phyloP scores from a whole-genome alignment of 257 asterid genomes.

The Leptodermis oblonga region DNA sequence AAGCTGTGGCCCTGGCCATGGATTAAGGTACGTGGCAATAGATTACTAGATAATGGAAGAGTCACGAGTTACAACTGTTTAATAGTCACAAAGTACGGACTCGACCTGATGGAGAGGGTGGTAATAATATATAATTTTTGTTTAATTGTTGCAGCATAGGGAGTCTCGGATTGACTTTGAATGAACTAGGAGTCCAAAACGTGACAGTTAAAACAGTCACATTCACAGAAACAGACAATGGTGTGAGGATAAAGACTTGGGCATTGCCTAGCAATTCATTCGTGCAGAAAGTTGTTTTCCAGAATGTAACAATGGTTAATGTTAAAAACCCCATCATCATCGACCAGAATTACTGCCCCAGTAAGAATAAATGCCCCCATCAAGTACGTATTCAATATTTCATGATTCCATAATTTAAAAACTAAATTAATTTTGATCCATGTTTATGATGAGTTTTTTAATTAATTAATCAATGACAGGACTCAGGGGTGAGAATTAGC shows the following conservation, averaged over 20 bases:
- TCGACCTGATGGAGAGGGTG: too few relatives aligned
- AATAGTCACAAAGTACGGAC: too few relatives aligned
- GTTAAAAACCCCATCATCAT: conserved; percentile 48
- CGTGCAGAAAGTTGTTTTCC: conserved; percentile 31
- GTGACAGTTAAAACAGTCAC: conserved; percentile 41
- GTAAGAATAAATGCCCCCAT: conserved; percentile 31
- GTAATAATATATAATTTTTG: too few relatives aligned
- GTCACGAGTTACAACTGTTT: too few relatives aligned
- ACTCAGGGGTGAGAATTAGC: too few relatives aligned
- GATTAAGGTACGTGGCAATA: too few relatives aligned
- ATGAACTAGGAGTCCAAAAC: conserved; percentile 49
- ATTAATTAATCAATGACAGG: too few relatives aligned
- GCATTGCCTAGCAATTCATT: conserved; percentile 51
- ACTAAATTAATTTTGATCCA: too few relatives aligned
- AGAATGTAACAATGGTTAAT: conserved; percentile 31
- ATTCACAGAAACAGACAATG: conserved; percentile 44
- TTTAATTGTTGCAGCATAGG: conserved; percentile 54
- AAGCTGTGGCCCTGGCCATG: too few relatives aligned
- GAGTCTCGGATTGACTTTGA: conserved; percentile 40
- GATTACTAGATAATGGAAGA: too few relatives aligned
- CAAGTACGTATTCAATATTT: conserved; percentile 30
- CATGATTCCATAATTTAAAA: too few relatives aligned
- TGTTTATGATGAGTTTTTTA: too few relatives aligned
- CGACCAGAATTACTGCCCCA: conserved; percentile 55
- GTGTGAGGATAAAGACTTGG: conserved; percentile 54